These are phyloP conservation scores for Centella asiatica DNA, from an alignment of 129 eudicot species.

Conservation along the genomic window DNA sequence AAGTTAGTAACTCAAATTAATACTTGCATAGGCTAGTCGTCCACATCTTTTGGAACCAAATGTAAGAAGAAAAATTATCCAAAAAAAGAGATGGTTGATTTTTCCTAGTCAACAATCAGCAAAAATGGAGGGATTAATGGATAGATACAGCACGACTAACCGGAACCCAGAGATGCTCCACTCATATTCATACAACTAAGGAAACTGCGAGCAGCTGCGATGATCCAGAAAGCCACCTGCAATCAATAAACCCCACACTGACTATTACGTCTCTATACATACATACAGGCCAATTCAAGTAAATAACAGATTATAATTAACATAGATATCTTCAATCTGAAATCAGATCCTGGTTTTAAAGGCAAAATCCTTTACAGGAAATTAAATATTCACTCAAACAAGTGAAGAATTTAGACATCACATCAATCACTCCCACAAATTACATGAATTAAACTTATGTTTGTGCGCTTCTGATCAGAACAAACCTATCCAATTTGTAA, in stretches of 20 bases:
- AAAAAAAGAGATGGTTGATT: neutral
- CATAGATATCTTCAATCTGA: too few relatives aligned
- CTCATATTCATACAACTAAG: neutral
- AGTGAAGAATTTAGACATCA: too few relatives aligned
- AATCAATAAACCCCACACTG: neutral
- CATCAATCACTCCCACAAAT: too few relatives aligned
- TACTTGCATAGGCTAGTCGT: too few relatives aligned
- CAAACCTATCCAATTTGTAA: too few relatives aligned
- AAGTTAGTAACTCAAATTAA: too few relatives aligned
- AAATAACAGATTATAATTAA: neutral
- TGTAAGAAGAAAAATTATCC: too few relatives aligned
- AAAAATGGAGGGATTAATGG: neutral
- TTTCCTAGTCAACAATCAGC: neutral
- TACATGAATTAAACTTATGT: too few relatives aligned
- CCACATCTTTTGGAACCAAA: too few relatives aligned
- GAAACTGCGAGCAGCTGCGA: conserved; percentile 1
- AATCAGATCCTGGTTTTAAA: neutral
- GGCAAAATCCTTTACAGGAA: too few relatives aligned
- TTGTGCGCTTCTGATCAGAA: too few relatives aligned
- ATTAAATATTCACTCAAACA: too few relatives aligned
- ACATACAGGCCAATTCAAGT: neutral
- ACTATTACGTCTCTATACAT: neutral
- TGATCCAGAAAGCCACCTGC: neutral
- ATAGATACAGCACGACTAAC: neutral
- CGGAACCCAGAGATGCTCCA: conserved; percentile 9